Percentiles rank a stretch among this genome's conserved stretches.
phyloP scores from a whole-genome alignment of 2,329 filamentous ascomycete genomes.

The Cladosporium sp. region DNA sequence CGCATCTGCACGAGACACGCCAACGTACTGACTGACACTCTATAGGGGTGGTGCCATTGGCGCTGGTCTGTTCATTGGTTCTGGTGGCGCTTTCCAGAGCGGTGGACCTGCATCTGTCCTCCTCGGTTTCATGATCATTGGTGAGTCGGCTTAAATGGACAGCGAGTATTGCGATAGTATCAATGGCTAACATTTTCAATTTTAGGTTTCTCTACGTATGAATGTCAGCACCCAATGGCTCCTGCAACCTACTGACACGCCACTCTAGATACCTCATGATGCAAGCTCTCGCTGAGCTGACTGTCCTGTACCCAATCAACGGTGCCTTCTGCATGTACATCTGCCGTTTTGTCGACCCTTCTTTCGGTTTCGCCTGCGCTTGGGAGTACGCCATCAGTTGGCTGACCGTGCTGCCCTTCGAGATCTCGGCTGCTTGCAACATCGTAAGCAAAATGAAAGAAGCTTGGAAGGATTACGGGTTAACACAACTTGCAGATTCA shows the following conservation, averaged over 20 bases:
- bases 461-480: neutral
- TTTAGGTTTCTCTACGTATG: constrained; percentile 3
- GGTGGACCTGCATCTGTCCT: constrained; percentile 37
- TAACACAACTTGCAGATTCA: constrained; percentile 20
- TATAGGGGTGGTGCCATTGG: constrained; percentile 29
- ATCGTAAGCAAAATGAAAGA: constrained; percentile 16
- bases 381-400: constrained; percentile 34
- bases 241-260: neutral
- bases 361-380: constrained; percentile 33
- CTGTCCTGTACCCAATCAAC: constrained; percentile 43
- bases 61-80: constrained; percentile 34
- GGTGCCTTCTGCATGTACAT: constrained; percentile 44
- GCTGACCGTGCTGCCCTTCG: constrained; percentile 30
- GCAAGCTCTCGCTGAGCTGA: constrained; percentile 44
- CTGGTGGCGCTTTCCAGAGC: constrained; percentile 31
- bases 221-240: neutral
- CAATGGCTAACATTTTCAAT: neutral
- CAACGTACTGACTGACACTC: neutral
- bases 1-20: neutral
- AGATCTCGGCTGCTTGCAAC: constrained; percentile 31
- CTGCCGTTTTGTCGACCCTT: constrained; percentile 48
- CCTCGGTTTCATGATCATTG: constrained; percentile 42
- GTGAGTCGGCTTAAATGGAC: neutral
- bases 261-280: constrained; percentile 30
- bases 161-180: neutral